These are phyloP conservation scores for Ogataea nonfermentans DNA, from an alignment of 805 yeast species.

Conservation along the genomic window DNA sequence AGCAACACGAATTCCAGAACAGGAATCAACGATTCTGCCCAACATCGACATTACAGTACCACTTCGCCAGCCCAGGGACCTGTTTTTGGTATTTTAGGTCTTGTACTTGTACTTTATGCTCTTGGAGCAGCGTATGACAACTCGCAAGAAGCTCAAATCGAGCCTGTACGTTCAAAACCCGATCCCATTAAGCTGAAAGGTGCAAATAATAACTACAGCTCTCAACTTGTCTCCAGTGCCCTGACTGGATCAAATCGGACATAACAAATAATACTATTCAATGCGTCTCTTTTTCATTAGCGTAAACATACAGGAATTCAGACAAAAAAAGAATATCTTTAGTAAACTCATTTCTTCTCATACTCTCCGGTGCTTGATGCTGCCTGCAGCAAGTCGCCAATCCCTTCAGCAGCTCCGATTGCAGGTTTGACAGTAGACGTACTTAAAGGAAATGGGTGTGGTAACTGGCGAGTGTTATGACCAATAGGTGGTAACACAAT, in stretches of 20 bases:
- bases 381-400: conserved; percentile 23
- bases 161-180: too few relatives aligned
- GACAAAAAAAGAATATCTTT: conserved; percentile 1
- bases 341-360: conserved; percentile 10
- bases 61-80: conserved; percentile 36
- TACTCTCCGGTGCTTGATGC: conserved; percentile 19
- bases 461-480: conserved; percentile 19
- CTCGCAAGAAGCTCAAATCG: not conserved
- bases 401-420: conserved; percentile 18
- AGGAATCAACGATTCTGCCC: conserved; percentile 23
- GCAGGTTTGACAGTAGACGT: not conserved
- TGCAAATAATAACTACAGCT: conserved; percentile 9
- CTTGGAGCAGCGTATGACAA: conserved; percentile 2
- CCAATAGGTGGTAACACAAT: conserved; percentile 24
- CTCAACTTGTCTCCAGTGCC: conserved; percentile 17
- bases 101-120: conserved; percentile 10
- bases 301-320: not conserved
- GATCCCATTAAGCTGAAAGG: too few relatives aligned
- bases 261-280: not conserved
- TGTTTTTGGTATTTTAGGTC: conserved; percentile 26
- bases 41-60: conserved; percentile 12
- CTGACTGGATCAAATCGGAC: conserved; percentile 7
- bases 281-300: not conserved
- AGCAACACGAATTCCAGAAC: conserved; percentile 19
- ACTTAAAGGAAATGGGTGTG: conserved; percentile 15